phyloP scores from a whole-genome alignment of 495 filamentous ascomycete genomes.

The Penicillium paradoxum region DNA sequence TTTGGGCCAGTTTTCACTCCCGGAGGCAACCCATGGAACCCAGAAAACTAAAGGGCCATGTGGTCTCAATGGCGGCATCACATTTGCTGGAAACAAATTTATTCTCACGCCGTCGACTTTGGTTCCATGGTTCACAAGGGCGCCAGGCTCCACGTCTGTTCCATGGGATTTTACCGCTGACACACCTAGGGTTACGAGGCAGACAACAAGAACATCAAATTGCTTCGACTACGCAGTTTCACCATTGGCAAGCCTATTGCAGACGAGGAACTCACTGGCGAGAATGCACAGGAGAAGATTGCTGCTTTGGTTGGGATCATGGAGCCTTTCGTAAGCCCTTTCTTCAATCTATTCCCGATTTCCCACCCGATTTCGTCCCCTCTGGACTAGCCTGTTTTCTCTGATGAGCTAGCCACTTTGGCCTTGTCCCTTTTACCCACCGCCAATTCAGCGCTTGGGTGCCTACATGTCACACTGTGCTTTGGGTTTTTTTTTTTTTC shows the following conservation, averaged over 20 bases:
- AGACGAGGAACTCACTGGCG: constrained; percentile 50
- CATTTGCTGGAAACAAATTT: not conserved
- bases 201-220: constrained; percentile 67
- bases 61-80: constrained; percentile 4
- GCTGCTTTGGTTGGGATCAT: constrained; percentile 51
- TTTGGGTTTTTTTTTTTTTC: not conserved
- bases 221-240: constrained; percentile 72
- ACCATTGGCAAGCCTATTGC: constrained; percentile 60
- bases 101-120: constrained; percentile 31
- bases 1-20: not conserved
- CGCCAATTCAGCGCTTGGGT: constrained; percentile 11
- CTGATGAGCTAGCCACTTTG: constrained; percentile 26
- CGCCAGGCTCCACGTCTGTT: constrained; percentile 18
- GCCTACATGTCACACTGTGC: constrained; percentile 2
- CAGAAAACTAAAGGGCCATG: not conserved
- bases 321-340: constrained; percentile 58
- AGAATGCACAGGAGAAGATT: constrained; percentile 51
- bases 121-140: constrained; percentile 41
- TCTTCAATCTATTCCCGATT: constrained; percentile 9
- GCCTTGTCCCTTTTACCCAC: constrained; percentile 18
- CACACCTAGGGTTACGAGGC: constrained; percentile 60
- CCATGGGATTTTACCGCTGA: constrained; percentile 13
- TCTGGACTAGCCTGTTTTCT: constrained; percentile 25
- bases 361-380: constrained; percentile 29
- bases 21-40: not conserved